Evolutionary conservation across 805 yeast species (phyloP), one percentile per base, ranked within the genome.

Genomic region (Pichia nakasei): DNA sequence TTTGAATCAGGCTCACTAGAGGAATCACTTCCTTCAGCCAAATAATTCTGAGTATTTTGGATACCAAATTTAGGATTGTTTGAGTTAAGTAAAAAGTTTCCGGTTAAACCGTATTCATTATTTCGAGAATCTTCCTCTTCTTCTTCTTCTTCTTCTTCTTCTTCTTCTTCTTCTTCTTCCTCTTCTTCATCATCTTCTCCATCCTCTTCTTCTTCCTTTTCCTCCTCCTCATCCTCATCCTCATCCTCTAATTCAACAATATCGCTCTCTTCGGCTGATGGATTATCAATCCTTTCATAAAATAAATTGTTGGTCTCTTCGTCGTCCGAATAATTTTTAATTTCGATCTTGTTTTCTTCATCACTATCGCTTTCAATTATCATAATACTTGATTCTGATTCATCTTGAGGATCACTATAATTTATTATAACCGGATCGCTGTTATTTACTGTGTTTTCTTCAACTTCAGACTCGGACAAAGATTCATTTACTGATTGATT

Each of bases 301-400:
- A 29, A 29, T 17, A 12, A n/a, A 15, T 37, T 20, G 13, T 21
- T 22, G 2, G 21, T 9, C 12, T 52, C 53, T 9, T 45, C 48
- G 13, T 35, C 42, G 18, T 41, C 42, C 7, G 32, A 29, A 5
- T 29, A 29, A 3, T 29, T 15, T 29, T 29, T 29, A 8, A 29
- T 29, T 13, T 29, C 5, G 9, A 11, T 24, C 1, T 5, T 11
- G 17, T 6, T 12, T 12, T 36, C 22, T 2, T 15, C 15, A 4
- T 18, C 31, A 24, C 21, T 38, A 2, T 22, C 22, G 9, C 17
- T 34, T n/a, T 45, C 43, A 15, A 29, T 29, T 9, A 29, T 15
- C 1, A 29, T 29, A 7, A 29, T 4, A 29, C 32, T 29, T 12
- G 32, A 29, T 1, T 29, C 32, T 29, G 32, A 29, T 3, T 9